phyloP scores from a whole-genome alignment of 2,329 filamentous ascomycete species.

The Aspergillus cejpii region DNA sequence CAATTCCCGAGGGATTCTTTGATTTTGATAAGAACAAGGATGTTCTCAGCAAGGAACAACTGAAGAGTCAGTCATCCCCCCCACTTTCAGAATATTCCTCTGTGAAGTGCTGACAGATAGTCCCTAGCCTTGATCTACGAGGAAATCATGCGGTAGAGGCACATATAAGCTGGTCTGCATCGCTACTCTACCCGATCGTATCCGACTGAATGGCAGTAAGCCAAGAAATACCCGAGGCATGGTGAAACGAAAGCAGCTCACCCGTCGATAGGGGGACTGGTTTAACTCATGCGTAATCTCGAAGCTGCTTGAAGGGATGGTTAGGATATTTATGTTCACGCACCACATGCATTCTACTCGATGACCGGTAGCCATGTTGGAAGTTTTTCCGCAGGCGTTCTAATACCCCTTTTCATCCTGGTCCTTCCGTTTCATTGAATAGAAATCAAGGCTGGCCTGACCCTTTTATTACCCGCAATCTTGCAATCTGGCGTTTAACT shows the following conservation, averaged over 20 bases:
- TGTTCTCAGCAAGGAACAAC: constrained; percentile 92
- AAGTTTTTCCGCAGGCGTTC: constrained; percentile 1
- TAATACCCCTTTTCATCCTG: background rate
- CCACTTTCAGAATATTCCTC: background rate
- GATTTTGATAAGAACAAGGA: constrained; percentile 99
- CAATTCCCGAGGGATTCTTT: constrained; percentile 98
- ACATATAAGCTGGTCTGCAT: background rate
- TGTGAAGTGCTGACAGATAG: constrained; percentile 6
- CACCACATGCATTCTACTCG: constrained; percentile 7
- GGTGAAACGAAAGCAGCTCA: background rate
- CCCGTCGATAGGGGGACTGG: background rate
- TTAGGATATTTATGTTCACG: constrained; percentile 8
- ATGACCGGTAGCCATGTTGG: constrained; percentile 1
- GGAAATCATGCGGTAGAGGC: constrained; percentile 72
- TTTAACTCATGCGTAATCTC: constrained; percentile 13
- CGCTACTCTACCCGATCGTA: background rate
- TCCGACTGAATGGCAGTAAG: background rate
- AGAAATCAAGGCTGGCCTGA: background rate
- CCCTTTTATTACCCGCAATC: background rate
- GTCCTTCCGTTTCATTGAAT: background rate
- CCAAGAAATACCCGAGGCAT: background rate
- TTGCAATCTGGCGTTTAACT: background rate
- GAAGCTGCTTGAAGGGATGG: constrained; percentile 16
- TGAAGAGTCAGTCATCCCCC: constrained; percentile 63
- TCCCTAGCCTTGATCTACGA: constrained; percentile 74